These are phyloP conservation scores for Candida multigemmis DNA, from an alignment of 805 yeast species.

Conservation along the genomic window DNA sequence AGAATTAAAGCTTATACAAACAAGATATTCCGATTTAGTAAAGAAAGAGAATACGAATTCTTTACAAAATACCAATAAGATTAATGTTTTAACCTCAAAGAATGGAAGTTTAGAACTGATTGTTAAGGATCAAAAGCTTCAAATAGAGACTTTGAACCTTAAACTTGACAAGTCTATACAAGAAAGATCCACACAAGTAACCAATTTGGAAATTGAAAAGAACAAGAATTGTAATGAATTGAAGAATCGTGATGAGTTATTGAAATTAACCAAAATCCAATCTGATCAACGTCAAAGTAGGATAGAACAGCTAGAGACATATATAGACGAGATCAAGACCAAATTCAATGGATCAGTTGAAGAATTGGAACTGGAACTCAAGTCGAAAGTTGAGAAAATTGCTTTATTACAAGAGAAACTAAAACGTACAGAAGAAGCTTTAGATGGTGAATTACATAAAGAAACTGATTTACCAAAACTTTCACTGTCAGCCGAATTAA, in stretches of 20 bases:
- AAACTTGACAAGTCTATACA: slow-evolving; percentile 18
- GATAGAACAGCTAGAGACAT: slow-evolving; percentile 42
- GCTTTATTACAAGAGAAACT: slow-evolving; percentile 24
- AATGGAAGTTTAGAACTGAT: slow-evolving; percentile 16
- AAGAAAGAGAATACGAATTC: slow-evolving; percentile 30
- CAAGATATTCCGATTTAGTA: slow-evolving; percentile 25
- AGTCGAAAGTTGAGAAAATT: slow-evolving; percentile 22
- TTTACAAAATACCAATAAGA: slow-evolving; percentile 16
- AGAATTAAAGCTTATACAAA: slow-evolving; percentile 26
- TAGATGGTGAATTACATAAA: slow-evolving; percentile 28
- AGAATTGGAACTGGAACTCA: slow-evolving; percentile 24
- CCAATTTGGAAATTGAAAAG: slow-evolving; percentile 39
- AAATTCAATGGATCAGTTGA: slow-evolving; percentile 27
- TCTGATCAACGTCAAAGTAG: slow-evolving; percentile 44
- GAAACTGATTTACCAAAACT: slow-evolving; percentile 34
- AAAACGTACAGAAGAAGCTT: slow-evolving; percentile 30
- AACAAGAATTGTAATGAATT: slow-evolving; percentile 23
- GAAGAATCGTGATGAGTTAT: slow-evolving; percentile 49
- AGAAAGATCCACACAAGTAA: slow-evolving; percentile 11
- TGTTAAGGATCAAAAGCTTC: slow-evolving; percentile 31
- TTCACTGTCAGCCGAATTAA: slow-evolving; percentile 48
- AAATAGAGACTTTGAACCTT: slow-evolving; percentile 40
- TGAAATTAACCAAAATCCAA: slow-evolving; percentile 45
- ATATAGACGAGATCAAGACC: slow-evolving; percentile 30
- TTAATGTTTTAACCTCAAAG: slow-evolving; percentile 16